phyloP scores from a whole-genome alignment of 495 filamentous ascomycete genomes.

The Aspergillus biplanus region DNA sequence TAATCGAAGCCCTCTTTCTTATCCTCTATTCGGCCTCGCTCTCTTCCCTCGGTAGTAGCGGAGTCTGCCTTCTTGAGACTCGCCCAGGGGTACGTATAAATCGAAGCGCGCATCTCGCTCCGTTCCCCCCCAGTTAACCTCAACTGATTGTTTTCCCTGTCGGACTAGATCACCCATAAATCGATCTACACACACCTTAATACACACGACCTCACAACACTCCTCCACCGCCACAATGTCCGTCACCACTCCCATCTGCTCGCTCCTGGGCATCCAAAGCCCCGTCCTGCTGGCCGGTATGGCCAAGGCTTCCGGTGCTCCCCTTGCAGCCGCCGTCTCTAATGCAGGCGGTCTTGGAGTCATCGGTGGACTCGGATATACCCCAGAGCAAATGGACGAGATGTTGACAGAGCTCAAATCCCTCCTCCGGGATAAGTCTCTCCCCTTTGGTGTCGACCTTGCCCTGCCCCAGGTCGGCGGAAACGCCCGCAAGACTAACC shows the following conservation, averaged over 20 bases:
- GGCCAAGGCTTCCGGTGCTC: constrained; percentile 77
- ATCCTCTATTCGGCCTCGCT: not conserved
- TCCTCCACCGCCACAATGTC: constrained; percentile 37
- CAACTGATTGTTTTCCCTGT: no score
- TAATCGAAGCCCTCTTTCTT: not conserved
- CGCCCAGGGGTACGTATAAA: no score
- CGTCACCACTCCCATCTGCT: constrained; percentile 75
- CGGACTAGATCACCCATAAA: not conserved
- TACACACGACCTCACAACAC: not conserved
- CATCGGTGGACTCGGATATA: constrained; percentile 86
- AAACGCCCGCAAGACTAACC: constrained; percentile 79
- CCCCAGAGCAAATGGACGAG: constrained; percentile 71
- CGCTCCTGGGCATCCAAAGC: constrained; percentile 74
- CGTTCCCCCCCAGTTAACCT: no score
- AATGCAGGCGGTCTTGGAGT: constrained; percentile 87
- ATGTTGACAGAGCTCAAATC: constrained; percentile 85
- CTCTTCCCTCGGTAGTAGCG: no score
- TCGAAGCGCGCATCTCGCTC: no score
- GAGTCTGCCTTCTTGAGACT: no score
- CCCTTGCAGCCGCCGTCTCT: constrained; percentile 82
- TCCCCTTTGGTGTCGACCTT: constrained; percentile 87
- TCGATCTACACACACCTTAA: not conserved
- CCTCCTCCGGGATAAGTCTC: constrained; percentile 58
- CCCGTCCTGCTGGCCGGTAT: constrained; percentile 88
- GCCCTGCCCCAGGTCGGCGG: constrained; percentile 85